Evolutionary conservation across 2,329 filamentous ascomycete genomes (phyloP).

Genomic region (Furcasterigmium furcatum): DNA sequence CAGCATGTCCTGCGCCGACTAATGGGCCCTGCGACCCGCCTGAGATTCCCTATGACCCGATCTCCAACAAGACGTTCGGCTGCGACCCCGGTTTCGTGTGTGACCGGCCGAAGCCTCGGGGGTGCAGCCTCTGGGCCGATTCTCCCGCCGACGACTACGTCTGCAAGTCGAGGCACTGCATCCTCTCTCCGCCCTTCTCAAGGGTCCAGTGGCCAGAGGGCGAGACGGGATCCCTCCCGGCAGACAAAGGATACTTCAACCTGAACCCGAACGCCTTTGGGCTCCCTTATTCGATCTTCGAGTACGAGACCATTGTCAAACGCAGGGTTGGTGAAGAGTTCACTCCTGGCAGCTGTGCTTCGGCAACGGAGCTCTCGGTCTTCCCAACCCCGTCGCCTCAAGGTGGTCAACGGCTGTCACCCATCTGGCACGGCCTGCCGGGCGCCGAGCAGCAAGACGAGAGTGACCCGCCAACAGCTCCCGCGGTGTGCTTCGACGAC

Average conservation of each 20-base stretch:
- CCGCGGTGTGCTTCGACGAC: constrained; percentile 44
- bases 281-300: constrained; percentile 60
- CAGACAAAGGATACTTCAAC: constrained; percentile 58
- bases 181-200: constrained; percentile 32
- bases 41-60: constrained; percentile 21
- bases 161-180: constrained; percentile 43
- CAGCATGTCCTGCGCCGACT: constrained; percentile 41
- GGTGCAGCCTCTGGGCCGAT: constrained; percentile 49
- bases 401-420: constrained; percentile 1
- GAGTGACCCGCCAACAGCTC: constrained; percentile 25
- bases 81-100: constrained; percentile 52
- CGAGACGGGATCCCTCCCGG: constrained; percentile 47
- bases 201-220: constrained; percentile 38
- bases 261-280: constrained; percentile 62
- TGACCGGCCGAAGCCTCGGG: constrained; percentile 42
- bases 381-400: constrained; percentile 25
- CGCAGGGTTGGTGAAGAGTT: constrained; percentile 28
- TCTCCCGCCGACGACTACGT: constrained; percentile 41
- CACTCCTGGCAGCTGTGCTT: constrained; percentile 54
- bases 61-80: constrained; percentile 47
- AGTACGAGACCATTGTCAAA: constrained; percentile 33
- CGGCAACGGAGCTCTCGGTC: constrained; percentile 44
- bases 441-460: neutral
- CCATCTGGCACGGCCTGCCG: neutral
- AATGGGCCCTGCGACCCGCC: constrained; percentile 19